Conservation (phyloP, 2,329 filamentous ascomycete genomes). For the Aphanocladium album region DNA sequence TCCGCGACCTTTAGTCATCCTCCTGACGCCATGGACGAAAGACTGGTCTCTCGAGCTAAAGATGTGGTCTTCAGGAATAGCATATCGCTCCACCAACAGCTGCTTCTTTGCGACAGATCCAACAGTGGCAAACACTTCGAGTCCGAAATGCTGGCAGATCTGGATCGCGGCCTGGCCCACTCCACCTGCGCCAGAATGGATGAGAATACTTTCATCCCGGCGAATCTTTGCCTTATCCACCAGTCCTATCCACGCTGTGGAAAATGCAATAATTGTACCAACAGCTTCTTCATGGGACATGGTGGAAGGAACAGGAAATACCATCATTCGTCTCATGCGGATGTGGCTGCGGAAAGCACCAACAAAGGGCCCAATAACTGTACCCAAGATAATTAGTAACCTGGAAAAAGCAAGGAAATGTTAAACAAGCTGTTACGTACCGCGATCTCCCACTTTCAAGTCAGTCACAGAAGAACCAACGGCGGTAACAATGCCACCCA, state of each 20-base stretch:
- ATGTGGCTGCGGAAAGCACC: too few relatives aligned
- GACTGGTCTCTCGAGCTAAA: slow-evolving; percentile 15
- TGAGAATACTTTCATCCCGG: slow-evolving; percentile 28
- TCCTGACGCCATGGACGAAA: slow-evolving; percentile 19
- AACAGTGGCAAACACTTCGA: slow-evolving; percentile 25
- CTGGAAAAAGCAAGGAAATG: too few relatives aligned
- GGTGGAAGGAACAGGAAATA: too few relatives aligned
- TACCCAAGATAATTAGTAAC: too few relatives aligned
- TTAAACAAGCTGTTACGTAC: too few relatives aligned
- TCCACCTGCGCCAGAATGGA: slow-evolving; percentile 28
- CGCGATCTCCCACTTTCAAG: too few relatives aligned
- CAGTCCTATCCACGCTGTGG: neutral
- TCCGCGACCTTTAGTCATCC: slow-evolving; percentile 23
- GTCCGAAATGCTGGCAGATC: slow-evolving; percentile 21
- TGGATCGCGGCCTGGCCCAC: slow-evolving; percentile 28
- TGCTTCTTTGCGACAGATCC: slow-evolving; percentile 25
- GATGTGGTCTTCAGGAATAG: slow-evolving; percentile 27
- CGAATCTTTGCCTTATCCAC: slow-evolving; percentile 22
- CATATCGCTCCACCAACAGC: slow-evolving; percentile 22
- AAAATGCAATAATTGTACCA: too few relatives aligned
- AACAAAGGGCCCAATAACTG: too few relatives aligned
- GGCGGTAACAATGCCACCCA: too few relatives aligned
- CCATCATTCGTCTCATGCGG: too few relatives aligned
- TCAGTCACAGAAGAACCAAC: too few relatives aligned
- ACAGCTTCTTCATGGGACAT: too few relatives aligned